phyloP scores from a whole-genome alignment of 305 asterid genomes.

The Fraxinus ornus region DNA sequence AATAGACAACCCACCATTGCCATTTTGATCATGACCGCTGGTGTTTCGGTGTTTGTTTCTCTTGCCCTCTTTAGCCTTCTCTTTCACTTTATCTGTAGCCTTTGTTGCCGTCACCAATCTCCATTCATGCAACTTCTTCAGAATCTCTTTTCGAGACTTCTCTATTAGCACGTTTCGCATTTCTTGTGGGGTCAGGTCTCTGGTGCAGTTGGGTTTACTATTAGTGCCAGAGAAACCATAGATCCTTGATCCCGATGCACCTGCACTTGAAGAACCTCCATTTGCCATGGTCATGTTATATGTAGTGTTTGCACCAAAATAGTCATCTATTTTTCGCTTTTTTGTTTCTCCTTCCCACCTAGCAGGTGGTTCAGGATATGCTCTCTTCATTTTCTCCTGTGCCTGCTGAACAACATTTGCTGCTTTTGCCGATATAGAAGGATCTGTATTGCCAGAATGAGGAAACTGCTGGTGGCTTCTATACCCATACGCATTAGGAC shows the following conservation, averaged over 20 bases:
- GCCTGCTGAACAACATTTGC: slow-evolving; percentile 69
- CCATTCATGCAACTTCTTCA: slow-evolving; percentile 38
- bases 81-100: slow-evolving; percentile 22
- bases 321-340: slow-evolving; percentile 44
- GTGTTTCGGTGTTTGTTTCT: slow-evolving; percentile 29
- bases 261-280: slow-evolving; percentile 16
- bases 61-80: slow-evolving; percentile 35
- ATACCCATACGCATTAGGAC: slow-evolving; percentile 25
- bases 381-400: slow-evolving; percentile 60
- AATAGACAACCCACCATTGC: slow-evolving; percentile 35
- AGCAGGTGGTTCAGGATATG: slow-evolving; percentile 40
- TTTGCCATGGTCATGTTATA: slow-evolving; percentile 25
- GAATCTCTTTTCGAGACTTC: slow-evolving; percentile 51
- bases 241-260: slow-evolving; percentile 18
- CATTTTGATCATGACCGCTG: slow-evolving; percentile 31
- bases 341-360: slow-evolving; percentile 36
- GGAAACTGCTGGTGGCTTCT: slow-evolving; percentile 36
- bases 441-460: slow-evolving; percentile 41
- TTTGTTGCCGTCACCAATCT: slow-evolving; percentile 15
- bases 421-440: slow-evolving; percentile 51
- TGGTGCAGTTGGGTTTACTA: slow-evolving; percentile 32
- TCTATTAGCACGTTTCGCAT: slow-evolving; percentile 42
- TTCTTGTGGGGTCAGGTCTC: slow-evolving; percentile 49
- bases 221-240: slow-evolving; percentile 28
- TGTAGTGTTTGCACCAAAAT: slow-evolving; percentile 27